A percentile compares a stretch with the other conserved stretches of the same genome.
phyloP scores from a whole-genome alignment of 148 eudicot genomes.

The Spergularia marina region DNA sequence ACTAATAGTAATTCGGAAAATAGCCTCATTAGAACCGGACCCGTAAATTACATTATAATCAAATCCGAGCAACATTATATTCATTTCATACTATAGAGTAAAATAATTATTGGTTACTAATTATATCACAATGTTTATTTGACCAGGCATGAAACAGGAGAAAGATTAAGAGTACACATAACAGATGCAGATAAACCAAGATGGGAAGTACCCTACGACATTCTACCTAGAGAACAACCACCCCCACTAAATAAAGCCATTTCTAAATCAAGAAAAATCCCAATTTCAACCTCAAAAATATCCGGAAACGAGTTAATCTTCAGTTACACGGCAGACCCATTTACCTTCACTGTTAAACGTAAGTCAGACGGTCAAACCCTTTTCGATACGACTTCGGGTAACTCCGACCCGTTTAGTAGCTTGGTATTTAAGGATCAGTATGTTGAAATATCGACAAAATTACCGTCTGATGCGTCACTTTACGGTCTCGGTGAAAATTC shows the following conservation, averaged over 20 bases:
- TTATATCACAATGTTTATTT: background rate
- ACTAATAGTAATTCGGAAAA: too few species aligned
- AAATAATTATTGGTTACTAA: too few species aligned
- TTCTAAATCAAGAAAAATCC: constrained; percentile 43
- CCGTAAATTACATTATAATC: too few species aligned
- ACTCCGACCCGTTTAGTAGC: constrained; percentile 45
- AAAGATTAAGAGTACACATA: constrained; percentile 73
- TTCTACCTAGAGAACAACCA: constrained; percentile 66
- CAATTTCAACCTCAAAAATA: constrained; percentile 37
- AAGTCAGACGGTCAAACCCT: constrained; percentile 72
- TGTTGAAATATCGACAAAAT: constrained; percentile 66
- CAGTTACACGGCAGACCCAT: constrained; percentile 66
- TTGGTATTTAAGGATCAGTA: constrained; percentile 88
- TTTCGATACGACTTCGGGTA: constrained; percentile 51
- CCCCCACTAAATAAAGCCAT: constrained; percentile 45
- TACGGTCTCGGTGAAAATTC: constrained; percentile 92
- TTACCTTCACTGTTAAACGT: constrained; percentile 61
- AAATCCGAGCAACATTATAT: too few species aligned
- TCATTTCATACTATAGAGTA: too few species aligned
- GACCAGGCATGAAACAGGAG: constrained; percentile 79
- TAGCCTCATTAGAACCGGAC: too few species aligned
- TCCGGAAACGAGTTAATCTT: constrained; percentile 55
- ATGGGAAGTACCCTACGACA: constrained; percentile 93
- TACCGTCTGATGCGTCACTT: constrained; percentile 73
- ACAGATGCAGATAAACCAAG: constrained; percentile 77